Conservation (phyloP, 441 rosid genomes). For the Adansonia grandidieri region DNA sequence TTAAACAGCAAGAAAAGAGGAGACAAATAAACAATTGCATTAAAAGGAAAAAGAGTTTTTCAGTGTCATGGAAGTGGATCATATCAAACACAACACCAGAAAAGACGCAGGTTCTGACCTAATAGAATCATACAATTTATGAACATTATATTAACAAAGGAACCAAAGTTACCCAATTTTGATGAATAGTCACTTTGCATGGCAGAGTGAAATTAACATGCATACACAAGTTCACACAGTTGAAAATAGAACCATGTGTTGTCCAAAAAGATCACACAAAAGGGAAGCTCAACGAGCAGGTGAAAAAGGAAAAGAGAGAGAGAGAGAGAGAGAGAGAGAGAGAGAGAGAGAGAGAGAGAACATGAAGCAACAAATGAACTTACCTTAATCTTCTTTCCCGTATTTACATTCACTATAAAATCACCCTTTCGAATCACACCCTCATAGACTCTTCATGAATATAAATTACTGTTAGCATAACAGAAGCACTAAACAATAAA, state of each 20-base stretch:
- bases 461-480: constrained; percentile 38
- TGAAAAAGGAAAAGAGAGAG: too few species aligned
- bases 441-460: constrained; percentile 75
- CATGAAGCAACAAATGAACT: constrained; percentile 24
- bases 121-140: neutral
- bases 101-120: neutral
- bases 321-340: neutral
- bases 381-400: constrained; percentile 95
- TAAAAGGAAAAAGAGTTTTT: neutral
- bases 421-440: constrained; percentile 96
- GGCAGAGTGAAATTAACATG: neutral
- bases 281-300: neutral
- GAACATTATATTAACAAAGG: neutral
- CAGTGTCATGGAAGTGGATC: constrained; percentile 6
- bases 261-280: neutral
- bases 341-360: neutral
- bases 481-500: neutral
- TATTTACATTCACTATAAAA: constrained; percentile 81
- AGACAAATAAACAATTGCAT: constrained; percentile 13
- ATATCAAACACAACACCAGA: constrained; percentile 13
- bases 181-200: constrained; percentile 2
- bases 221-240: neutral
- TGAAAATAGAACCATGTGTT: constrained; percentile 9
- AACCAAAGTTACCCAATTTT: neutral
- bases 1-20: neutral